These are phyloP conservation scores for Bretschneidera sinensis DNA, from an alignment of 345 rosid species.

Conservation along the genomic window DNA sequence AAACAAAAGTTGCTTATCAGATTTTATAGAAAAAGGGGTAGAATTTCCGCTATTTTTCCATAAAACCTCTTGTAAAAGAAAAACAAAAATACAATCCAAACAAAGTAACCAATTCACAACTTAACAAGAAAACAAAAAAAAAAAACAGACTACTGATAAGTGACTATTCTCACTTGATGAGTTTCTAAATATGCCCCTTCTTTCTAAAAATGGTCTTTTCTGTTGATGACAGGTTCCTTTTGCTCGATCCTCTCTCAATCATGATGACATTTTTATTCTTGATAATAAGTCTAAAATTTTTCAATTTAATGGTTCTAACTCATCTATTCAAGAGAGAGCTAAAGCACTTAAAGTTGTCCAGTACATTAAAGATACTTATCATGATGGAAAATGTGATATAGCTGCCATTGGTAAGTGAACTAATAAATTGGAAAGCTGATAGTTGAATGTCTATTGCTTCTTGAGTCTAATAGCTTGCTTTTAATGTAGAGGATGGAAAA, in stretches of 20 bases:
- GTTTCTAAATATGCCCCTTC: background rate
- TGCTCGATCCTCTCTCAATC: conserved; percentile 90
- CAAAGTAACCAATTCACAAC: too few species aligned
- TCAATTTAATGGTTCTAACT: conserved; percentile 93
- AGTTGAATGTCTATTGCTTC: conserved; percentile 1
- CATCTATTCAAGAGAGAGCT: conserved; percentile 98
- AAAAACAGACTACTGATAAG: background rate
- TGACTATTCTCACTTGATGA: background rate
- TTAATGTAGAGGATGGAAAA: conserved; percentile 79
- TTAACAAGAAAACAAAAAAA: too few species aligned
- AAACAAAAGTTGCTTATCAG: too few species aligned
- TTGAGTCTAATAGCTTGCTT: conserved; percentile 17
- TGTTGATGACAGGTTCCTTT: conserved; percentile 68
- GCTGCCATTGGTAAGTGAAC: conserved; percentile 84
- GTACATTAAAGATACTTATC: conserved; percentile 89
- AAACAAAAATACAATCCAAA: too few species aligned
- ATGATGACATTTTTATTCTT: conserved; percentile 90
- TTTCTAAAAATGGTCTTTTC: conserved; percentile 12
- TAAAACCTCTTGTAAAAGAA: too few species aligned
- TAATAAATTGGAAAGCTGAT: conserved; percentile 14
- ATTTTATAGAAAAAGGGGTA: too few species aligned
- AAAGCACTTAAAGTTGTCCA: conserved; percentile 98
- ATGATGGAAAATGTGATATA: conserved; percentile 90
- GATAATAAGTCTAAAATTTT: conserved; percentile 89
- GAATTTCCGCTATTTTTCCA: too few species aligned